These are phyloP conservation scores for Luvunga scandens DNA, from an alignment of 345 rosid species.

Conservation along the genomic window DNA sequence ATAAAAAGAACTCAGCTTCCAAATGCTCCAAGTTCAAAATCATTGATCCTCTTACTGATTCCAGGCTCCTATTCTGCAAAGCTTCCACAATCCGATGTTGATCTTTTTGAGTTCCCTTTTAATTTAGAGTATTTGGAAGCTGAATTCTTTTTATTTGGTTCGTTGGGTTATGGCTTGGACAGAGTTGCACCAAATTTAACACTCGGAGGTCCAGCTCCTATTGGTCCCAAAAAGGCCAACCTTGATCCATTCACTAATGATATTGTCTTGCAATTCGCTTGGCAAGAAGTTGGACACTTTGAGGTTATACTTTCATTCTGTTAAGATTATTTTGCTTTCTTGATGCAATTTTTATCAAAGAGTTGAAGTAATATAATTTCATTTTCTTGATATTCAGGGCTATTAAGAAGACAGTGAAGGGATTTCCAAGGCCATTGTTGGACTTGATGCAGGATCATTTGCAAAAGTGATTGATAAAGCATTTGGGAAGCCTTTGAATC, in stretches of 20 bases:
- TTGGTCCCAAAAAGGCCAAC: conserved; percentile 57
- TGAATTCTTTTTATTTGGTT: conserved; percentile 75
- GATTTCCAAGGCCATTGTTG: conserved; percentile 79
- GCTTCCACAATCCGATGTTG: conserved; percentile 35
- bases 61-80: conserved; percentile 15
- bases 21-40: conserved; percentile 75
- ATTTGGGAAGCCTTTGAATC: conserved; percentile 40
- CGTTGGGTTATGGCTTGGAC: conserved; percentile 75
- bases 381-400: conserved; percentile 44
- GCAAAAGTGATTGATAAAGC: conserved; percentile 53
- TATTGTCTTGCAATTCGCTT: conserved; percentile 68
- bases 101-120: conserved; percentile 72
- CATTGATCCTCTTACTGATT: conserved; percentile 21
- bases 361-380: not conserved
- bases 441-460: conserved; percentile 53
- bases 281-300: conserved; percentile 92
- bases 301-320: conserved; percentile 32
- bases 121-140: conserved; percentile 92
- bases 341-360: too few species aligned
- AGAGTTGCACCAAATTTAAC: conserved; percentile 55
- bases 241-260: conserved; percentile 53
- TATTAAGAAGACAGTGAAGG: conserved; percentile 52
- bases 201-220: conserved; percentile 70
- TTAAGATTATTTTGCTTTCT: not conserved
- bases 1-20: conserved; percentile 89